Evolutionary conservation across 805 yeast genomes (phyloP).

Genomic region (Zygotorulaspora florentina): DNA sequence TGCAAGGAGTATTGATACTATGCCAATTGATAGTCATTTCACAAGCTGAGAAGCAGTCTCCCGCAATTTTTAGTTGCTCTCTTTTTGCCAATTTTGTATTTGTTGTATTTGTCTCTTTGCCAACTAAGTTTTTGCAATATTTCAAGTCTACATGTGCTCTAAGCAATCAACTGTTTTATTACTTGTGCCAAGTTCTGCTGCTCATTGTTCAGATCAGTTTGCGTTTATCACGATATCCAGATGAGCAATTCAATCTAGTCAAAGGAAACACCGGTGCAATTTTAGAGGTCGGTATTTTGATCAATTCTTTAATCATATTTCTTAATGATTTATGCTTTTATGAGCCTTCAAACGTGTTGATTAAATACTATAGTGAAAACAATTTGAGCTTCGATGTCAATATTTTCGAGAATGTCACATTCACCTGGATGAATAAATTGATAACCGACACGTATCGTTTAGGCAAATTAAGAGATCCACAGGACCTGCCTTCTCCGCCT

Average conservation of each 20-base stretch:
- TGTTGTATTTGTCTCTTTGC: conserved; percentile 23
- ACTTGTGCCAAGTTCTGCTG: conserved; percentile 19
- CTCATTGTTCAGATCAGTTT: conserved; percentile 25
- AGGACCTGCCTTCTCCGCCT: conserved; percentile 43
- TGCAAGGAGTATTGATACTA: conserved; percentile 17
- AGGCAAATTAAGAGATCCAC: conserved; percentile 38
- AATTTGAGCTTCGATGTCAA: conserved; percentile 30
- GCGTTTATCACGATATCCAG: conserved; percentile 20
- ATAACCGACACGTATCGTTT: conserved; percentile 39
- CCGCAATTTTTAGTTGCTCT: conserved; percentile 14
- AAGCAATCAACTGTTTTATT: conserved; percentile 31
- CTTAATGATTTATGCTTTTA: conserved; percentile 37
- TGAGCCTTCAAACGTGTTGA: conserved; percentile 40
- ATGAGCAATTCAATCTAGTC: conserved; percentile 20
- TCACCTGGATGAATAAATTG: conserved; percentile 46
- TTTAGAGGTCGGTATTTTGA: conserved; percentile 30
- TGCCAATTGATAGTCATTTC: conserved; percentile 12
- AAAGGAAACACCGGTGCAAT: conserved; percentile 18
- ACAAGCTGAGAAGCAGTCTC: background rate
- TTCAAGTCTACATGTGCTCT: conserved; percentile 31
- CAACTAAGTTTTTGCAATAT: conserved; percentile 28
- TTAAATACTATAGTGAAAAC: conserved; percentile 33
- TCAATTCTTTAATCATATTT: conserved; percentile 35
- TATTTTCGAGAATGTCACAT: conserved; percentile 39
- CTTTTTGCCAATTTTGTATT: conserved; percentile 19